Conservation (phyloP, 2,329 filamentous ascomycete species). For the Cercospora sojina region DNA sequence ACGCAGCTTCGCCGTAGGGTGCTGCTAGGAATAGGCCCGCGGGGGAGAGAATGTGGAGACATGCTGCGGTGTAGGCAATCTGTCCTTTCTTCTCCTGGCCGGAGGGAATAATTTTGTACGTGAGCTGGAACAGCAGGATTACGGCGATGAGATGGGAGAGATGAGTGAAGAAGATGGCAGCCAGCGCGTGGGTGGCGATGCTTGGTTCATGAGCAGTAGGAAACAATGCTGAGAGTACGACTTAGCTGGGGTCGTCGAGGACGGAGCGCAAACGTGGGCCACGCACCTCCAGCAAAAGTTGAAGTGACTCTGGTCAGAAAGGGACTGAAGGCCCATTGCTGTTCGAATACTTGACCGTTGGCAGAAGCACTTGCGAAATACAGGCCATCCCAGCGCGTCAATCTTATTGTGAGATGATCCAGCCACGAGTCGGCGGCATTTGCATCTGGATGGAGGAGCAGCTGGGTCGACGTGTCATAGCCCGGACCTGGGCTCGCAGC, state of each 20-base stretch:
- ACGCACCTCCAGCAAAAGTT: constrained; percentile 45
- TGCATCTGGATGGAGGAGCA: constrained; percentile 43
- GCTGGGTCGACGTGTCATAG: constrained; percentile 75
- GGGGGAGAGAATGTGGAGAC: constrained; percentile 79
- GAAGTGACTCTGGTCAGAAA: constrained; percentile 51
- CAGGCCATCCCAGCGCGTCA: constrained; percentile 78
- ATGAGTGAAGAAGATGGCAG: constrained; percentile 69
- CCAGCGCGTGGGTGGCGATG: constrained; percentile 43
- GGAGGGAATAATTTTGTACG: constrained; percentile 55
- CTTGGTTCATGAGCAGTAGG: constrained; percentile 6
- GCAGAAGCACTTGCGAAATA: constrained; percentile 67
- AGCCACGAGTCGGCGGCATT: constrained; percentile 25
- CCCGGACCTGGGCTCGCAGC: constrained; percentile 57
- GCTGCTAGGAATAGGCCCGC: constrained; percentile 87
- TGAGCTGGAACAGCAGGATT: constrained; percentile 67
- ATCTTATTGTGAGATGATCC: constrained; percentile 52
- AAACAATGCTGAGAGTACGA: constrained; percentile 20
- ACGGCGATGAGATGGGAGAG: constrained; percentile 74
- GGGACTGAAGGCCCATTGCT: constrained; percentile 81
- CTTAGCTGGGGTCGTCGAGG: constrained; percentile 31
- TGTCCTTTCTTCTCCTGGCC: constrained; percentile 35
- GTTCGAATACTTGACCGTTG: constrained; percentile 69
- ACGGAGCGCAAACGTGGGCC: background rate
- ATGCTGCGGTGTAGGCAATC: constrained; percentile 67
- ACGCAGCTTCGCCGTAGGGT: constrained; percentile 78